Percentiles rank a stretch among this genome's conserved stretches.
phyloP scores from a whole-genome alignment of 2,329 filamentous ascomycete genomes.

The Trichoderma sp. region DNA sequence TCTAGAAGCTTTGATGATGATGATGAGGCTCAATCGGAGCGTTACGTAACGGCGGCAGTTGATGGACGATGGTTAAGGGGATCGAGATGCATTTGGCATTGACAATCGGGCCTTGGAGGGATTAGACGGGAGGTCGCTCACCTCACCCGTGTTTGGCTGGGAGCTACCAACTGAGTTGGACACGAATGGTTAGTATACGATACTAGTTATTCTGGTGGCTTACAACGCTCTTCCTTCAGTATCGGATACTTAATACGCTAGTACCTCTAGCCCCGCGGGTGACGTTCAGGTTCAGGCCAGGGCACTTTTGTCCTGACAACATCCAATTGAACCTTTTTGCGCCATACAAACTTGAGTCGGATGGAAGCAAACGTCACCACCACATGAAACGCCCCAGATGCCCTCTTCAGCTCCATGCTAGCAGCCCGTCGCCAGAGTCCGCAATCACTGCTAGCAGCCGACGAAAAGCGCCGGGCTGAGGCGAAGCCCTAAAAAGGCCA shows the following conservation, averaged over 20 bases:
- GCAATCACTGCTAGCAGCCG: neutral
- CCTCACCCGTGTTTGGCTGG: neutral
- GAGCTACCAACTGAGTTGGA: neutral
- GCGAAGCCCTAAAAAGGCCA: neutral
- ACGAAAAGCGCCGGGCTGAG: neutral
- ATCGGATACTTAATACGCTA: neutral
- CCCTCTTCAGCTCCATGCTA: neutral
- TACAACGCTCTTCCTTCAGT: neutral
- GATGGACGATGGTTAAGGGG: neutral
- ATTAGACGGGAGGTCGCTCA: neutral
- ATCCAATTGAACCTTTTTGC: neutral
- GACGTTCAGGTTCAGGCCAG: neutral
- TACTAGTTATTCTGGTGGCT: neutral
- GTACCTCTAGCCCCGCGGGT: neutral
- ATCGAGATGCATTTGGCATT: neutral
- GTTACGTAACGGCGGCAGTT: neutral
- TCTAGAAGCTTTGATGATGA: neutral
- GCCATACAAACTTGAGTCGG: neutral
- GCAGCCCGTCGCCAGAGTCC: neutral
- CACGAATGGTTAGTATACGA: neutral
- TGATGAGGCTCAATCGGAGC: neutral
- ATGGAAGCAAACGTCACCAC: neutral
- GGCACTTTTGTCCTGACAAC: neutral
- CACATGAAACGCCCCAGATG: constrained; percentile 1
- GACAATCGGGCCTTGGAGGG: neutral